Conservation (phyloP, 768 basidiomycete genomes). For the Amanita rimosa region DNA sequence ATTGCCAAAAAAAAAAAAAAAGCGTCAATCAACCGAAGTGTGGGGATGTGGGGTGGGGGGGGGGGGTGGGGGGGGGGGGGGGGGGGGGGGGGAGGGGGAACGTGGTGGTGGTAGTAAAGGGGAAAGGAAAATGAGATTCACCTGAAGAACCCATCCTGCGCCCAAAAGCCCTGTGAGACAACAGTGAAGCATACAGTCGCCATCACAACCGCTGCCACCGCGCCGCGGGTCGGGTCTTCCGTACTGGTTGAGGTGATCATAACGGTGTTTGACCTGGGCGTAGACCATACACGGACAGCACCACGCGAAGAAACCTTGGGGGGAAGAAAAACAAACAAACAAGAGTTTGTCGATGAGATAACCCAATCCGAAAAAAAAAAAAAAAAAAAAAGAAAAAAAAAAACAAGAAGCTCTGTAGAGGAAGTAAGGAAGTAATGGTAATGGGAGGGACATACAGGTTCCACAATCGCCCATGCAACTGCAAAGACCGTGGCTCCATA, state of each 20-base stretch:
- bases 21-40: too few species aligned
- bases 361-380: too few species aligned
- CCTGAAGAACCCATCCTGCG: constrained; percentile 27
- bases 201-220: constrained; percentile 18
- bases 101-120: too few species aligned
- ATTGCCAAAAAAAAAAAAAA: neutral
- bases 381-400: too few species aligned
- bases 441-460: constrained; percentile 13
- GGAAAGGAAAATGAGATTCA: neutral
- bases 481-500: constrained; percentile 20
- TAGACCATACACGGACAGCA: constrained; percentile 33
- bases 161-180: constrained; percentile 18
- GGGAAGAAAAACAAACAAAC: too few species aligned
- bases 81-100: neutral
- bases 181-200: constrained; percentile 27
- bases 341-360: too few species aligned
- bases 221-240: constrained; percentile 26
- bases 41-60: too few species aligned
- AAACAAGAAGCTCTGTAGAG: too few species aligned
- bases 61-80: neutral
- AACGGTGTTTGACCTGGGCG: constrained; percentile 27
- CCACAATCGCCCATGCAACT: constrained; percentile 15
- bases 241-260: constrained; percentile 23
- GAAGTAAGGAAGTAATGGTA: too few species aligned
- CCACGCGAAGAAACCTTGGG: constrained; percentile 26